Evolutionary conservation across 306 rosid genomes (phyloP), one percentile per base, ranked within the genome.

Genomic region (Malus fusca): DNA sequence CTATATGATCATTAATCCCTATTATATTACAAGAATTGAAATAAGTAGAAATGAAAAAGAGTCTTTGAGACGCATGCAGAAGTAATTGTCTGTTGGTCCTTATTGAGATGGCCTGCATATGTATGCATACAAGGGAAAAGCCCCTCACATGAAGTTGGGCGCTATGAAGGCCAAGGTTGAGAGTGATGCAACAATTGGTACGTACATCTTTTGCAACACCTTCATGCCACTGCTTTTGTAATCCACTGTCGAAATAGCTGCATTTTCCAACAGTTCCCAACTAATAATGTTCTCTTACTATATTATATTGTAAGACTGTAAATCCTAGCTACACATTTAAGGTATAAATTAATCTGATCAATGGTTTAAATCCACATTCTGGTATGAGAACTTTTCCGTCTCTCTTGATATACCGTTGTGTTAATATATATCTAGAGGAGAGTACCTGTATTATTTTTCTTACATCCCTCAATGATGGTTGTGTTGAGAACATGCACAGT

Each of bases 111-210:
- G 37, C 4, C 66, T 5, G 42, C 42, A 63, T 30, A 18, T 25
- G 19, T 5, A 5, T 55, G 25, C 21, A 51, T 51, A 8, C 21
- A 51, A 51, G 35, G 35, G 66, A 26, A 63, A 64, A 31, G 43
- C 68, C 31, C 35, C 18, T 66, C 44, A 87, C 71, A 83, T 33
- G 52, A 63, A 73, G 58, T 70, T 75, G 75, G 84, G 74, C 58
- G 82, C 83, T 23, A 84, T 33, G 67, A 87, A 75, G 70, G 40
- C 83, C 77, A 84, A 52, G 6, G 75, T 71, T 68, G 90, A 78
- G 30, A 78, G 60, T 26, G 77, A 73, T 43, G 59, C 77, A 26
- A 73, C 51, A 76, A 80, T 9, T 40, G 88, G 74, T 79, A 78
- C 23, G 65, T 67, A 80, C 6, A 62, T 69, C 79, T 80, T 84